Evolutionary conservation across 768 basidiomycete species (phyloP), one percentile per base, ranked within the genome.

Genomic region (Cyclocybe aegerita): DNA sequence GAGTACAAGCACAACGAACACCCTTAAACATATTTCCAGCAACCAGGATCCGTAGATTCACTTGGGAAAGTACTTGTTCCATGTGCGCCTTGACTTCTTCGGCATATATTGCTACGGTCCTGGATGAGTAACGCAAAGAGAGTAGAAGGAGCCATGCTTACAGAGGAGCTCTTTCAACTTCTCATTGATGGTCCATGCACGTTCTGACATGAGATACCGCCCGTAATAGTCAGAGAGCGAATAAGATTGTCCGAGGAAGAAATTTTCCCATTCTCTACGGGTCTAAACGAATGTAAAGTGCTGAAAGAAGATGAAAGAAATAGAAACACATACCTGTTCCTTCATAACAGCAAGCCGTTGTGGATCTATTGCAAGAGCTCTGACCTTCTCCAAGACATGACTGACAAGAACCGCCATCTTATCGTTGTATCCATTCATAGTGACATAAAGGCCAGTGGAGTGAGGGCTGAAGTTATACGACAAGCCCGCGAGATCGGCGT

Each of bases 401-500:
- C 85, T 71, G 5, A 85, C 77, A 35, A 98, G 78, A 2, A 88
- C 82, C 6, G 81, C 71, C 55, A 92, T 73, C 68, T 96, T 98
- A 70, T 98, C 94, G 62, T 93, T 95, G 71, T 97, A 98, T 5
- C 97, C 97, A 40, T 75, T 79, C 47, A 92, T 72, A 2, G 77
- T 72, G 39, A 97, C 67, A 37, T 73, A 80, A 42, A 97, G 64
- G 1, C 90, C 90, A 9, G 83, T 83, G 2, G 76, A 73, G 55
- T 84, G 78, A 9, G 78, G 72, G 17, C 77, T 69, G 53, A 95
- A 77, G 54, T 70, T 77, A 66, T 94, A 98, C 4, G 74, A 72
- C 33, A 98, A 76, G 23, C 94, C 94, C 10, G 96, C 97, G 17
- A 98, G 79, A 37, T 90, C 87, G 9, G 97, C 97, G 61, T 94